phyloP scores from a whole-genome alignment of 768 basidiomycete species.

The Panaeolus papilionaceus region DNA sequence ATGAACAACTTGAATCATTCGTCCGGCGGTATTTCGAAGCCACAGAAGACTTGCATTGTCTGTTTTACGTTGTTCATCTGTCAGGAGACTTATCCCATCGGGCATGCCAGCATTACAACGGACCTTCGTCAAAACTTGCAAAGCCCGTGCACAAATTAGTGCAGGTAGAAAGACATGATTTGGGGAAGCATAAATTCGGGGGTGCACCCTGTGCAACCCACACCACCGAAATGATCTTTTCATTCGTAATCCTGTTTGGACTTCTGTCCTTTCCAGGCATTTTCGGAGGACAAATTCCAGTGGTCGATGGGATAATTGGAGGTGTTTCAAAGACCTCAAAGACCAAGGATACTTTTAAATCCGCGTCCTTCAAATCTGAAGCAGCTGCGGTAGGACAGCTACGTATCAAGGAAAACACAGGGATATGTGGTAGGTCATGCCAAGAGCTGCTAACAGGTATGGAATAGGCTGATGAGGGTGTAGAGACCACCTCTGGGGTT shows the following conservation, averaged over 20 bases:
- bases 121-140: neutral
- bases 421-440: neutral
- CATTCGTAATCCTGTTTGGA: neutral
- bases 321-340: neutral
- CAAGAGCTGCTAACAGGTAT: neutral
- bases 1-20: neutral
- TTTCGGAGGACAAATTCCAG: neutral
- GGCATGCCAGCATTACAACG: neutral
- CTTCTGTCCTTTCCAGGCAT: neutral
- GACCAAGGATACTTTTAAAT: neutral
- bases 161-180: neutral
- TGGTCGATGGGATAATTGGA: neutral
- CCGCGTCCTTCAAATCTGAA: neutral
- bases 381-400: neutral
- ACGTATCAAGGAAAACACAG: neutral
- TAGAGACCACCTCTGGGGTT: slow-evolving; percentile 66
- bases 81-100: neutral
- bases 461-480: neutral
- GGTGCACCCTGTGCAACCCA: neutral
- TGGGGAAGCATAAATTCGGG: neutral
- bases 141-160: neutral
- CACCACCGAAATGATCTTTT: neutral
- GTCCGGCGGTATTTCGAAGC: neutral
- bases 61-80: neutral
- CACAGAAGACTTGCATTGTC: neutral